Evolutionary conservation across 2,329 filamentous ascomycete species (phyloP).

Genomic region (Aspergillus intermedius): DNA sequence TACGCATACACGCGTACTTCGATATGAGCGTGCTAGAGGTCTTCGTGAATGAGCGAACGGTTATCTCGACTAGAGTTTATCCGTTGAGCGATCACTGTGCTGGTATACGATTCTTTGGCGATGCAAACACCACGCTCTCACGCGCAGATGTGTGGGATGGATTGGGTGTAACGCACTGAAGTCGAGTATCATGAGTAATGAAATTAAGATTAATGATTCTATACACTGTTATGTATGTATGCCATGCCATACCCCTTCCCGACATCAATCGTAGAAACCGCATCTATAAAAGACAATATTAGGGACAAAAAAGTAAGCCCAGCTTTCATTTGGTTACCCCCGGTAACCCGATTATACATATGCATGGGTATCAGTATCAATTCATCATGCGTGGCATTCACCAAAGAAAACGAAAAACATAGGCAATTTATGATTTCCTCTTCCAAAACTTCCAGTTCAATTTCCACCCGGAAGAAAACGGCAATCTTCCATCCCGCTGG

Average conservation of each 20-base stretch:
- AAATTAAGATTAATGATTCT: constrained; percentile 9
- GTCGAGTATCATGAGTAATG: background rate
- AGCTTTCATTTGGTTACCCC: constrained; percentile 1
- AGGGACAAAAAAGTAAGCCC: background rate
- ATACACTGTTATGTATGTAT: background rate
- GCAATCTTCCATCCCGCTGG: constrained; percentile 48
- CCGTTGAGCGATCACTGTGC: constrained; percentile 7
- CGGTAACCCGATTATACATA: constrained; percentile 13
- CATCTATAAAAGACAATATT: no score
- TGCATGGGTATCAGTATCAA: constrained; percentile 24
- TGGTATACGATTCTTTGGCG: constrained; percentile 19
- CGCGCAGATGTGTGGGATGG: constrained; percentile 21
- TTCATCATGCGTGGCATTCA: constrained; percentile 8
- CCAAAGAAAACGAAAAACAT: constrained; percentile 2
- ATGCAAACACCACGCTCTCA: constrained; percentile 8
- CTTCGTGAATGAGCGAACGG: constrained; percentile 41
- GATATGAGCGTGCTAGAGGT: constrained; percentile 42
- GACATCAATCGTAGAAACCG: no score
- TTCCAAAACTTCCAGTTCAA: constrained; percentile 40
- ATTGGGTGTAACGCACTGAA: constrained; percentile 3
- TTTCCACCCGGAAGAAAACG: constrained; percentile 12
- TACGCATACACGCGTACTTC: constrained; percentile 38
- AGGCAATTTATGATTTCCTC: background rate
- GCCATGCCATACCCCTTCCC: background rate
- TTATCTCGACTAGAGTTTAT: constrained; percentile 37